Evolutionary conservation across 768 basidiomycete species (phyloP).

Genomic region (Boletus bicolor): DNA sequence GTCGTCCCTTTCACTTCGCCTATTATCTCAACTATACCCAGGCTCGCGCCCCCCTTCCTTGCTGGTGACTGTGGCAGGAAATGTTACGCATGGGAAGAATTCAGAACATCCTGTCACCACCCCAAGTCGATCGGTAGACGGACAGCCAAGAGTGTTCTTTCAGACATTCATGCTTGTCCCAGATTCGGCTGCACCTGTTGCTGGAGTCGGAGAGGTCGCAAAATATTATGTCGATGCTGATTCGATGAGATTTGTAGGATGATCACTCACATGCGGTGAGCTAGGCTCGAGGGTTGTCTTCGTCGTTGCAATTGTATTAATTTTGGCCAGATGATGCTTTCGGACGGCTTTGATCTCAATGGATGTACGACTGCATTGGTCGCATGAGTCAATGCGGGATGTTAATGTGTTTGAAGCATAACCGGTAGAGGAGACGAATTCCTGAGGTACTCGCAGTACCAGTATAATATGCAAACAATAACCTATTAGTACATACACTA

Average conservation of each 20-base stretch:
- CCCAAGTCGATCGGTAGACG: constrained; percentile 54
- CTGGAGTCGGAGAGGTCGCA: constrained; percentile 67
- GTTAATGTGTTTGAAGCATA: neutral
- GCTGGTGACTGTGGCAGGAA: constrained; percentile 76
- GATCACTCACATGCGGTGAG: constrained; percentile 13
- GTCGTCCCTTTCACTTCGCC: constrained; percentile 3
- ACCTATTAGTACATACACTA: constrained; percentile 13
- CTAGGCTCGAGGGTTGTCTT: neutral
- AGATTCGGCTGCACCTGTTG: constrained; percentile 61
- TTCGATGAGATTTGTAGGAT: constrained; percentile 80
- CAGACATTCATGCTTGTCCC: constrained; percentile 86
- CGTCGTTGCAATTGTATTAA: neutral
- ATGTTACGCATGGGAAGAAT: constrained; percentile 66
- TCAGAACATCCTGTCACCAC: constrained; percentile 56
- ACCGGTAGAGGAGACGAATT: neutral
- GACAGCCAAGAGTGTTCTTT: constrained; percentile 80
- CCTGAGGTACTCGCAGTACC: neutral
- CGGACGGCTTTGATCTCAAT: neutral
- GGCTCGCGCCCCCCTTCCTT: constrained; percentile 78
- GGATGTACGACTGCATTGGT: neutral
- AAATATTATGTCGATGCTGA: constrained; percentile 83
- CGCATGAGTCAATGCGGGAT: neutral
- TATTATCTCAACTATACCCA: constrained; percentile 29
- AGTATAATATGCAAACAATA: constrained; percentile 4
- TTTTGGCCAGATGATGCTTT: neutral